Conservation (phyloP, 495 filamentous ascomycete species). For the Thozetella sp. region DNA sequence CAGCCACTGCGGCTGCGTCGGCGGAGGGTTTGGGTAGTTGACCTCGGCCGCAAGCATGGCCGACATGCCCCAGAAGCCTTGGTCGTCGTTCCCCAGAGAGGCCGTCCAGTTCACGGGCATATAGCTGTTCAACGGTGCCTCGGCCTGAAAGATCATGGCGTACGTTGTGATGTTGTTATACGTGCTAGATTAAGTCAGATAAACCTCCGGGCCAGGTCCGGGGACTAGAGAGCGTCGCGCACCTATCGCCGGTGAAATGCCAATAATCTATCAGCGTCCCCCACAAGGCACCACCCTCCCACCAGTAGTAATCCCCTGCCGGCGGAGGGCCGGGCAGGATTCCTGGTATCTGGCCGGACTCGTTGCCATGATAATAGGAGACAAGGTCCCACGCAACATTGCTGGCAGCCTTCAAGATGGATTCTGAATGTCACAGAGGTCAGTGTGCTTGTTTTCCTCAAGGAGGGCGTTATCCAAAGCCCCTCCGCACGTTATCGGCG, state of each 20-base stretch:
- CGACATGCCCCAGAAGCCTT: constrained; percentile 83
- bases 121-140: constrained; percentile 59
- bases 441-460: no score
- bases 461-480: no score
- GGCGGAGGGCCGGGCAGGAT: constrained; percentile 51
- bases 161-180: constrained; percentile 72
- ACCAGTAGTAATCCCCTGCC: constrained; percentile 46
- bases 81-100: constrained; percentile 81
- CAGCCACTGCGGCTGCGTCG: constrained; percentile 71
- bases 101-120: constrained; percentile 83
- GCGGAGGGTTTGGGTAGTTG: constrained; percentile 68
- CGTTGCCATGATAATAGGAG: constrained; percentile 58
- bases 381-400: constrained; percentile 55
- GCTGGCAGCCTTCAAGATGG: not conserved
- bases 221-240: not conserved
- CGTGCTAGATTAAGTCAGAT: constrained; percentile 70
- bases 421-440: no score
- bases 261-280: constrained; percentile 71
- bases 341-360: constrained; percentile 57
- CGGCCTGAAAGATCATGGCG: constrained; percentile 73
- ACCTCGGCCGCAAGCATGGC: constrained; percentile 82
- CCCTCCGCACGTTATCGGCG: no score
- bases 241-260: constrained; percentile 64
- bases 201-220: not conserved
- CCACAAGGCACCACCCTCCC: constrained; percentile 70